Evolutionary conservation across 2,329 filamentous ascomycete genomes (phyloP), one percentile per base, ranked within the genome.

Genomic region (Reticulascus tulasneorum): DNA sequence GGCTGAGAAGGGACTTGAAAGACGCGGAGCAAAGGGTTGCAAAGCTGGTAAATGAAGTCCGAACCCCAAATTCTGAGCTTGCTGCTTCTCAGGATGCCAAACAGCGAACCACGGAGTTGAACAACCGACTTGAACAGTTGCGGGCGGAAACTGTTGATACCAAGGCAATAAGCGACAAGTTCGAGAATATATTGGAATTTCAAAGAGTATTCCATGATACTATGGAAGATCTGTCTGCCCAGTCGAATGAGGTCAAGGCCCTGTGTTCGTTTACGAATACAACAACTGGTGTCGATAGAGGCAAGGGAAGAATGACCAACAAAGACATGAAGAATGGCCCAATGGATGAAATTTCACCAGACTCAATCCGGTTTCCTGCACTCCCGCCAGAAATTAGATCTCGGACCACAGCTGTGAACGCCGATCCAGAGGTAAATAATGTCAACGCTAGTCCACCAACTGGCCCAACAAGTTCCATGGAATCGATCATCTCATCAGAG

Each of bases 11-110:
- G 16, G 33, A 41, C 4, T 29, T 44, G n/a, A 22, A 33, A 2
- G 21, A 23, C 28, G 31, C 43, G 4, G 23, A 41, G 8, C 40
- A 45, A 26, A 39, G 40, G 9, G 33, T 44, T 16, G 24, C 21
- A 12, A 45, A 44, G 16, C 40, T 45, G 2, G 38, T 40, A 10
- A 22, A 40, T 11, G 44, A 37, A 26, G 19, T 45, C 10, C 37
- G 33, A 7, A 34, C 33, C n/a, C 22, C 24, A n/a, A 31, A 33
- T 12, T 17, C 13, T 10, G 29, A 42, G 11, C 38, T 42, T 13
- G 19, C 16, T 13, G 26, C n/a, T 6, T 21, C 20, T 18, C 17
- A 36, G 15, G n/a, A n/a, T n/a, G n/a, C n/a, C n/a, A n/a, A n/a
- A n/a, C n/a, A n/a, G n/a, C n/a, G n/a, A n/a, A n/a, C n/a, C n/a